Base-by-base conservation (phyloP, 257 asterid genomes). In the Scutellaria galericulata region DNA sequence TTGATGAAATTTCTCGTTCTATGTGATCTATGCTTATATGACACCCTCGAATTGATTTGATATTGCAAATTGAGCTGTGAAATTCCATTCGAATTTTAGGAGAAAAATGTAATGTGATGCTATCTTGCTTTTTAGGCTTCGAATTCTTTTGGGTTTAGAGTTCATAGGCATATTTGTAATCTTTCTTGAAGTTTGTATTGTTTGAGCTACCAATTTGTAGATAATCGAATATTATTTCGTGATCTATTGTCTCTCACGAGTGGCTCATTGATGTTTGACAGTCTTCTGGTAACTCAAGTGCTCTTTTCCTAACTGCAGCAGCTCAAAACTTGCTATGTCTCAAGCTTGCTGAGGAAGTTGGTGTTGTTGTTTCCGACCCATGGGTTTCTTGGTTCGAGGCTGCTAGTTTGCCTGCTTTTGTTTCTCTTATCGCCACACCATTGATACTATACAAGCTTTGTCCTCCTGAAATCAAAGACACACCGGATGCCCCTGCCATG, bases 291-390 rank as follows among this genome's bases (percentile, higher is more conserved):
- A 86, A 90, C 95, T 90, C 96, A 81, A 90, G 95, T 83, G 96
- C 95, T 72, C 96, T 90, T 81, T 90, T 88, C 93, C 91, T 88
- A 72, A 90, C 96, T 80, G 96, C 96, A 65, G 96, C 96, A 76
- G 96, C 96, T 77, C 96, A 90, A 81, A 90, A 90, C 80, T 83
- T 90, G 64, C 89, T 90, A 22, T 88, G 96, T 75, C 93, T 90
- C 20, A 90, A 90, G 76, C 84, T 90, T 72, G 96, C 95, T 10
- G 91, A 90, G 81, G 95, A 83, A 80, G 84, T 90, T 65, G 96
- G 96, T 68, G 91, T 90, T 14, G 84, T 86, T 6, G 75, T 88
- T 15, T 73, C 91, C 1, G 86, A 56, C 75, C 93, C 95, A 54
- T 90, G 95, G 96, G 75, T 88, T 71, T 77, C 86, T 53, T 90